Base-by-base conservation (phyloP, 257 asterid genomes). In the Gynochthodes officinalis region DNA sequence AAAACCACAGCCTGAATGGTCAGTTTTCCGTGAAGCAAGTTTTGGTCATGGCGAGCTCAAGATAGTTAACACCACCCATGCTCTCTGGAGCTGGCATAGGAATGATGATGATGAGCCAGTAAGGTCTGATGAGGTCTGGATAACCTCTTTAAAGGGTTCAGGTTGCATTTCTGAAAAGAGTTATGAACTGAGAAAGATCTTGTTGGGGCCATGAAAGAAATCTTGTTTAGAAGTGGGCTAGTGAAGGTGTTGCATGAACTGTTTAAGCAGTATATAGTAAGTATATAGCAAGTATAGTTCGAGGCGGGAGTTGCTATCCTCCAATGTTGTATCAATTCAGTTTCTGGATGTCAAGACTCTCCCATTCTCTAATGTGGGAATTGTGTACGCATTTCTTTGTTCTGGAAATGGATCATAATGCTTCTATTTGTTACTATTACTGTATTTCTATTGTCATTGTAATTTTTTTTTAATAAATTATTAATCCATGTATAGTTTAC, bases 71-170 rank as follows among this genome's bases (percentile, higher is more conserved):
- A 68, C 91, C 25, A 87, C 89, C 70, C 97, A 95, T 79, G 94
- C 98, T 10, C 86, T 80, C 57, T 95, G 99, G 99, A 92, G 94
- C 64, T 92, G 99, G 98, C 97, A 95, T 44, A 80, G 97, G 81
- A 95, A 92, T 59, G 96, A 87, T 23, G 96, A 90, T 19, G 98
- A 92, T 28, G 96, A 92, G 73, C 84, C 86, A 14, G 95, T 90
- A 66, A 85, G 76, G 60, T 90, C 95, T 2, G 98, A 92, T 85
- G 84, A 90, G 64, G 90, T 83, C 32, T 87, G 89, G 89, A 50
- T 92, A 46, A 89, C 88, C 63, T 87, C 97, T 12, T 84, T 86
- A 33, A 42, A 57, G 57, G 78, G 86, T 75, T 81, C 96, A 32
- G 83, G 85, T 4, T 92, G 98, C 79, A 79, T 81, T 6, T 74